phyloP scores from a whole-genome alignment of 1,284 basidiomycete genomes.

The Filobasidium uniguttulatum region DNA sequence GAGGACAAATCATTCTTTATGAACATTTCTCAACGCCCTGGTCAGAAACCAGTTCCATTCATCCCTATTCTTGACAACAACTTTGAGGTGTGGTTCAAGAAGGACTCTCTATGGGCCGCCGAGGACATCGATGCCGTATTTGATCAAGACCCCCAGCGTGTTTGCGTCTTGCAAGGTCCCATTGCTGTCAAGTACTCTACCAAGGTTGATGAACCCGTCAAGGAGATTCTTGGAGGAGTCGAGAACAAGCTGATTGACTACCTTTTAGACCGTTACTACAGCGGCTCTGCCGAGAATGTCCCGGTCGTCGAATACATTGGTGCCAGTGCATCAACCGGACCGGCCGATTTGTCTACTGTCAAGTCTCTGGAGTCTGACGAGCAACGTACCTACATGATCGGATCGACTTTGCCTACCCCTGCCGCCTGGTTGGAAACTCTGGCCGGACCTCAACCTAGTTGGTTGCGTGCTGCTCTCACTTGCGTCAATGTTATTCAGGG shows the following conservation, averaged over 20 bases:
- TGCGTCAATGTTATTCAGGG: constrained; percentile 76
- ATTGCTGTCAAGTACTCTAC: constrained; percentile 80
- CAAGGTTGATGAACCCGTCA: constrained; percentile 84
- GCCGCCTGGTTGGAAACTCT: constrained; percentile 72
- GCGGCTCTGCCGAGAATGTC: constrained; percentile 60
- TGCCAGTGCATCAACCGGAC: constrained; percentile 39
- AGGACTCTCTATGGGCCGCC: constrained; percentile 96
- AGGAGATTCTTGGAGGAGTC: constrained; percentile 78
- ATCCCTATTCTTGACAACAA: constrained; percentile 87
- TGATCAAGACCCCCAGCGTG: constrained; percentile 93
- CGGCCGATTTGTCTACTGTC: constrained; percentile 40
- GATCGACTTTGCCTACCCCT: constrained; percentile 45
- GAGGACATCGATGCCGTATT: constrained; percentile 98
- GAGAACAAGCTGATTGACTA: constrained; percentile 62
- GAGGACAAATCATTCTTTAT: constrained; percentile 95
- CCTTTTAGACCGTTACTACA: constrained; percentile 69
- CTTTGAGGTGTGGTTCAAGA: constrained; percentile 99
- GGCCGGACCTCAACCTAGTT: constrained; percentile 64
- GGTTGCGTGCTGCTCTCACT: constrained; percentile 75
- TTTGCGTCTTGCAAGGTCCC: constrained; percentile 94
- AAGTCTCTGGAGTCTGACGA: constrained; percentile 40
- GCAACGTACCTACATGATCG: constrained; percentile 48
- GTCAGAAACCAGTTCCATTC: constrained; percentile 97
- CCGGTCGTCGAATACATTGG: constrained; percentile 81
- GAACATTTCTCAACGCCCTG: constrained; percentile 80